Evolutionary conservation across 768 basidiomycete genomes (phyloP).

Genomic region (Agaricus blazei): DNA sequence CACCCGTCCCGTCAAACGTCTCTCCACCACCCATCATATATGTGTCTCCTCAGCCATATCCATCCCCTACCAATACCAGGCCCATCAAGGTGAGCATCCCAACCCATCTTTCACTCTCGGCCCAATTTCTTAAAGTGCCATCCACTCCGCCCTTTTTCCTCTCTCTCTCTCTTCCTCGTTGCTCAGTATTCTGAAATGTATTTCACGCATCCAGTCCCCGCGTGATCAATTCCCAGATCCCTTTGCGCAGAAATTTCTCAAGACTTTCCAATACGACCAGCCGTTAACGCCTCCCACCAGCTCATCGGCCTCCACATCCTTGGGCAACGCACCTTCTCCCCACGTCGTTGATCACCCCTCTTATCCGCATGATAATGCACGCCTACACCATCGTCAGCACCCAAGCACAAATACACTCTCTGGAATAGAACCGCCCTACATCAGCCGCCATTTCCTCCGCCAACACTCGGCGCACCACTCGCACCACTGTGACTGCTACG

Average conservation of each 20-base stretch:
- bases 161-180: conserved; percentile 1
- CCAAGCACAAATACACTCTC: not conserved
- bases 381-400: conserved; percentile 3
- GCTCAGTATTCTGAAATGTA: conserved; percentile 4
- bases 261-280: not conserved
- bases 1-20: conserved; percentile 16
- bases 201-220: conserved; percentile 7
- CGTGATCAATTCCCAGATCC: conserved; percentile 3
- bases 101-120: not conserved
- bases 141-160: not conserved
- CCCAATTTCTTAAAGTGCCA: not conserved
- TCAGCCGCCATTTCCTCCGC: conserved; percentile 1
- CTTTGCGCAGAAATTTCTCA: not conserved
- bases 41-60: conserved; percentile 19
- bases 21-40: conserved; percentile 19
- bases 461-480: not conserved
- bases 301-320: not conserved
- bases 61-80: conserved; percentile 12
- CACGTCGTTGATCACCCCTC: not conserved
- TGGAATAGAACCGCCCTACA: conserved; percentile 4
- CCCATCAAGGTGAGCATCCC: conserved; percentile 20
- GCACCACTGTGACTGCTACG: conserved; percentile 1
- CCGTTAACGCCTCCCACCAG: conserved; percentile 9
- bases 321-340: conserved; percentile 1
- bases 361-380: not conserved